Evolutionary conservation across 176 grass and related monocot genomes (phyloP), one percentile per base, ranked within the genome.

Genomic region (Areca catechu): DNA sequence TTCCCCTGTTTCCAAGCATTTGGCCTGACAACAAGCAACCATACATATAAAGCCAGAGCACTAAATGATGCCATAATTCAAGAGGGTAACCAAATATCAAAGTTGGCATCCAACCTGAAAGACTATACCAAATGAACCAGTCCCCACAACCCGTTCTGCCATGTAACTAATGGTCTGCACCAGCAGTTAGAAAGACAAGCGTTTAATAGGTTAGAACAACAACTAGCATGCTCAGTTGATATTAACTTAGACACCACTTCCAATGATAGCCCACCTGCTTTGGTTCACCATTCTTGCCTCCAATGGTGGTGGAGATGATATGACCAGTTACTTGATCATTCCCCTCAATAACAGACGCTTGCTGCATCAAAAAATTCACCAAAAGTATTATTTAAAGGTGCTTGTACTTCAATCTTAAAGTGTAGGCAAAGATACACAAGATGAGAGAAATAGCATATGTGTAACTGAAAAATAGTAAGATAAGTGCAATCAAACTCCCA

Each of bases 291-390:
- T 99, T 93, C 68, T 99, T 99, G 57, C 88, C 94, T 7, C 94
- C 94, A 68, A 93, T 99, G 58, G 94, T 93, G 27, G 88, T 99
- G 71, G 94, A 93, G 73, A 99, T 99, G 61, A 99, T 93, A 64
- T 99, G 88, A 37, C 94, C 94, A 48, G 94, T 85, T 1, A 98
- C 67, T 12, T 70, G 76, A 49, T 92, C 84, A n/a, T 72, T 83
- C 5, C 69, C 76, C 30, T 77, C 78, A 21, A 70, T 63, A 58
- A 67, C 66, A 72, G 72, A 75, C 55, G 70, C 77, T 23, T 68
- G 76, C 34, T 75, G 73, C 29, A 23, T 1, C 19, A 66, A 66
- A 9, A 9, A 56, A 56, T 69, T 50, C 22, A 57, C 1, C 34
- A 43, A 43, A 14, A 43, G 34, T 43, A 6, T 43, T 12, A 43